Conservation (phyloP, 805 yeast genomes). For the Suhomyces sp. region DNA sequence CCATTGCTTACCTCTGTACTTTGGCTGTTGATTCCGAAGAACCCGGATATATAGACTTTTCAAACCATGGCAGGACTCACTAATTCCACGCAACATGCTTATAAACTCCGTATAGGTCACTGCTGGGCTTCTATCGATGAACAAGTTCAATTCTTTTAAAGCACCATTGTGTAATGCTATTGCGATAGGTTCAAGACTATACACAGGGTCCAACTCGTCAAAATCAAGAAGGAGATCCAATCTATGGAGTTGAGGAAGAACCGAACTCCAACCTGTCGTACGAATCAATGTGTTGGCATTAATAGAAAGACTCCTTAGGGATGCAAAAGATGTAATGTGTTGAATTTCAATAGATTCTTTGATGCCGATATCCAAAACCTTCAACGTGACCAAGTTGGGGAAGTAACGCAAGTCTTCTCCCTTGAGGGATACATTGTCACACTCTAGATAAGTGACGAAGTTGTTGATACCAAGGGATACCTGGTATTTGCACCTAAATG, state of each 20-base stretch:
- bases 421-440: conserved; percentile 18
- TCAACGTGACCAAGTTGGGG: conserved; percentile 18
- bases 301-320: conserved; percentile 17
- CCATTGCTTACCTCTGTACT: not conserved
- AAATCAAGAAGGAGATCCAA: conserved; percentile 23
- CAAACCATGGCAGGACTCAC: conserved; percentile 5
- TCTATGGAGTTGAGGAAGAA: conserved; percentile 10
- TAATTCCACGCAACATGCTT: conserved; percentile 7
- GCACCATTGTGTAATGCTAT: conserved; percentile 1
- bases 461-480: conserved; percentile 14
- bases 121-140: conserved; percentile 14
- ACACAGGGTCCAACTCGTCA: conserved; percentile 12
- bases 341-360: not conserved
- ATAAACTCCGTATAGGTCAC: conserved; percentile 13
- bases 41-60: conserved; percentile 10
- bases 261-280: not conserved
- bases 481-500: conserved; percentile 18
- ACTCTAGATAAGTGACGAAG: conserved; percentile 23
- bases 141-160: conserved; percentile 14
- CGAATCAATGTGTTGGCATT: conserved; percentile 15
- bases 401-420: conserved; percentile 17
- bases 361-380: conserved; percentile 18
- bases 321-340: too few relatives aligned
- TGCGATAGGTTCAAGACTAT: conserved; percentile 7
- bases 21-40: not conserved